Base-by-base conservation (phyloP, 2,329 filamentous ascomycete species). In the Pestalotiopsis sp. region DNA sequence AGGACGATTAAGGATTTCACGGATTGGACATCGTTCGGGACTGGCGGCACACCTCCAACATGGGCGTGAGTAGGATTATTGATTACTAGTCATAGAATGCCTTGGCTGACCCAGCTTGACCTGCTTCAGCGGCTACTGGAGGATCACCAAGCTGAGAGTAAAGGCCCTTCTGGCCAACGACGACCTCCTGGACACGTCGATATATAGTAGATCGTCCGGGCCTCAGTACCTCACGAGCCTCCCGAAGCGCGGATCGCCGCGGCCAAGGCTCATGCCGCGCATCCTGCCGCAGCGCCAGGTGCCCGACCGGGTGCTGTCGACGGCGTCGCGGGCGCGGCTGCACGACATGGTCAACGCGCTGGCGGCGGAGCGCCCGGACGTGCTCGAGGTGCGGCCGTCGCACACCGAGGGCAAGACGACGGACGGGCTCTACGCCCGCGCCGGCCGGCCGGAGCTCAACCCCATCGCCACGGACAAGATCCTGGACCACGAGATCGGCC, bases 341-440 rank as follows among this genome's bases (percentile, higher is more conserved):
- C 63, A 66, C 63, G 49, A 23, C 25, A 20, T 66, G 14, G 63
- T 66, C 45, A 66, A 12, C 20, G 12, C 23, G 41, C 41, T 66
- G 20, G 63, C 63, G 14, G 63, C 63, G 3, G 41, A 12, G 20
- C 63, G 23, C 9, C 63, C 63, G 12, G 63, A 66, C 14, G 9
- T 66, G 1, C 23, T 66, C 13, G 63, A 66, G 64, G 25, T 66
- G 0, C 31, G 36, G 14, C 64, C 64, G 4, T 66, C 64, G 25
- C 64, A 66, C 36, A 66, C 64, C 5, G 64, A 66, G n/a, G 64
- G 64, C 17, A 56, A n/a, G 23, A 66, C 64, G 7, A 66, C 64
- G 25, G 64, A 66, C 6, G 64, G 64, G 7, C 31, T 66, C 3
- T 66, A 66, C 31, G 64, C 64, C 17, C 20, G 45, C 2, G 20